phyloP scores from a whole-genome alignment of 2,329 filamentous ascomycete genomes.

The Xylaria sp. region DNA sequence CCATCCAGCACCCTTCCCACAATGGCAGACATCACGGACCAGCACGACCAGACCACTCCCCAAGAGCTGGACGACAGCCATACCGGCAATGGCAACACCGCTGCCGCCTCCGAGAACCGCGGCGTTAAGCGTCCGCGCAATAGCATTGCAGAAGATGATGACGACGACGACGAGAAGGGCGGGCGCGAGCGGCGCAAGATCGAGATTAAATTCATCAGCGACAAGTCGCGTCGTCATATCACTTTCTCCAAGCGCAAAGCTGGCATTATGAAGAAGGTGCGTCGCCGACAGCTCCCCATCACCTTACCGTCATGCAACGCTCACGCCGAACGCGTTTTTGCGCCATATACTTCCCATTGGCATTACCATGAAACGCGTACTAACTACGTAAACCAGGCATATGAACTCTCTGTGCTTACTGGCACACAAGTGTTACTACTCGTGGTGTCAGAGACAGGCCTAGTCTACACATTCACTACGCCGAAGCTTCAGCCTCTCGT shows the following conservation, averaged over 20 bases:
- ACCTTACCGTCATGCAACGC: conserved; percentile 22
- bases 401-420: conserved; percentile 95
- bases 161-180: conserved; percentile 97
- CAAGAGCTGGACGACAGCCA: conserved; percentile 76
- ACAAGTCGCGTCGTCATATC: conserved; percentile 99
- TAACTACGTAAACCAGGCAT: conserved; percentile 67
- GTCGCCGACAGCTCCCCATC: conserved; percentile 42
- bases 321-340: conserved; percentile 27
- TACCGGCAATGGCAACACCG: conserved; percentile 74
- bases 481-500: conserved; percentile 97
- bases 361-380: conserved; percentile 31
- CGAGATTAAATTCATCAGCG: conserved; percentile 99
- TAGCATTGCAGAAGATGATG: conserved; percentile 86
- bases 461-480: conserved; percentile 98
- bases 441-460: conserved; percentile 94
- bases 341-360: not conserved
- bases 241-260: conserved; percentile 99
- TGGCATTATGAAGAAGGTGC: conserved; percentile 99
- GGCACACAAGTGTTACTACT: conserved; percentile 96
- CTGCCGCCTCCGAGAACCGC: conserved; percentile 69
- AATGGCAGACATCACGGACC: conserved; percentile 82
- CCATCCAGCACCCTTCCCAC: conserved; percentile 39
- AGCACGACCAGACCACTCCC: conserved; percentile 77
- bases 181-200: conserved; percentile 99
- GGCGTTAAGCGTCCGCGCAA: conserved; percentile 89